Base-by-base conservation (phyloP, 306 rosid genomes). In the Quercus engelmannii region DNA sequence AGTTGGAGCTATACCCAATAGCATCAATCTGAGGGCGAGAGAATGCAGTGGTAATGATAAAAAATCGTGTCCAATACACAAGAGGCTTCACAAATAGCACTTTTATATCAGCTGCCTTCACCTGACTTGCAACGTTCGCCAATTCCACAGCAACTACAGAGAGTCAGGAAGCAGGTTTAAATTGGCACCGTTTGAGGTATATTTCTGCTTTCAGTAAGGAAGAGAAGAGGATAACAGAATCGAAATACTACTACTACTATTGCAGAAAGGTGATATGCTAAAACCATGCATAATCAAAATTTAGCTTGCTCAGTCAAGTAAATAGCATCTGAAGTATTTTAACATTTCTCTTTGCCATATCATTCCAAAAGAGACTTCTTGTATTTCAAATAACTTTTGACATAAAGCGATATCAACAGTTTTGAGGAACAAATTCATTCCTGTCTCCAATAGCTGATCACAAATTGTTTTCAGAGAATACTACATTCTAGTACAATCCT, bases 41-140 rank as follows among this genome's bases (percentile, higher is more conserved):
- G 87, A 94, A 94, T 49, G 97, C 97, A 0, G 99, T 94, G 58
- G 89, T 90, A 78, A 94, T 92, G 76, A 94, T 90, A 78, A 92
- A 94, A 86, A 92, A 92, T 55, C 92, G 89, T 81, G 99, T 92
- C 99, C 99, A 94, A 69, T 95, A 95, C 69, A 95, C 98, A 30
- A 95, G 90, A 80, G 99, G 99, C 88, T 92, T 92, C 94, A 95
- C 99, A 84, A 95, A 92, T 51, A 95, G 89, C 59, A 95, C 98
- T 84, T 68, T 90, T 81, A 92, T 92, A 86, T 94, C 99, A 43
- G 84, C 97, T 6, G 98, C 99, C 85, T 95, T 95, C 63, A 92
- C 97, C 21, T 95, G 97, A 83, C 83, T 95, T 31, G 95, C 99
- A 81, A 95, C 95, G 61, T 80, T 89, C 20, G 99, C 99, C 94